Percentiles rank a stretch among this genome's conserved stretches.
These are phyloP conservation scores for Thelonectria discophora DNA, from an alignment of 2,329 filamentous ascomycete species.

Conservation along the genomic window DNA sequence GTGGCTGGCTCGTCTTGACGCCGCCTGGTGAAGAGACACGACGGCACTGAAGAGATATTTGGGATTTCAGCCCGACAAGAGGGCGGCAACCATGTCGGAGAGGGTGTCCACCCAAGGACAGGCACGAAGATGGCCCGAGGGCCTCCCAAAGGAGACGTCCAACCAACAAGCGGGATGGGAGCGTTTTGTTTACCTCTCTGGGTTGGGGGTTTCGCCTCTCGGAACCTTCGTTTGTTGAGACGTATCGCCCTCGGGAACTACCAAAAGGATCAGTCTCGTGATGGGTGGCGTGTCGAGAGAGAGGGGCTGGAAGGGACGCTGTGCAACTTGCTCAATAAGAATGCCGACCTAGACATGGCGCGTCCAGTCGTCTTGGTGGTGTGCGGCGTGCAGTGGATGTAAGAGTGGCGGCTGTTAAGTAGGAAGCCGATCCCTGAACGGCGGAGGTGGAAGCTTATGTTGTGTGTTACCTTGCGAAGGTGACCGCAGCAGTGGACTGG, in stretches of 20 bases:
- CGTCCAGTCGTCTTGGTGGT: conserved; percentile 15
- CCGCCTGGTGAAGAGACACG: conserved; percentile 10
- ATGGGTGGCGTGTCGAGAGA: conserved; percentile 5
- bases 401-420: conserved; percentile 11
- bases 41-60: conserved; percentile 4
- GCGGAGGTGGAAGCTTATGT: conserved; percentile 4
- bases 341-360: conserved; percentile 23
- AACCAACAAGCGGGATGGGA: neutral
- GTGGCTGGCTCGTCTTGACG: conserved; percentile 24
- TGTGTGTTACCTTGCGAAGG: conserved; percentile 7
- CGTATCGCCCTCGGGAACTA: neutral
- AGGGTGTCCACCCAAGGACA: neutral
- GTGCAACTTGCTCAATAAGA: conserved; percentile 21
- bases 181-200: neutral
- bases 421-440: conserved; percentile 6
- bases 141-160: conserved; percentile 1
- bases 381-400: conserved; percentile 15
- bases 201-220: conserved; percentile 12
- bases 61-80: neutral
- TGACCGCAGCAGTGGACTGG: conserved; percentile 6
- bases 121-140: neutral
- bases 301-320: neutral
- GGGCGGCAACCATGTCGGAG: neutral
- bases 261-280: conserved; percentile 8
- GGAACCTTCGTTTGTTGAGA: conserved; percentile 2